Percentiles rank a stretch among this genome's conserved stretches.
These are phyloP conservation scores for Oidium heveae DNA, from an alignment of 2,329 filamentous ascomycete species.

Conservation along the genomic window DNA sequence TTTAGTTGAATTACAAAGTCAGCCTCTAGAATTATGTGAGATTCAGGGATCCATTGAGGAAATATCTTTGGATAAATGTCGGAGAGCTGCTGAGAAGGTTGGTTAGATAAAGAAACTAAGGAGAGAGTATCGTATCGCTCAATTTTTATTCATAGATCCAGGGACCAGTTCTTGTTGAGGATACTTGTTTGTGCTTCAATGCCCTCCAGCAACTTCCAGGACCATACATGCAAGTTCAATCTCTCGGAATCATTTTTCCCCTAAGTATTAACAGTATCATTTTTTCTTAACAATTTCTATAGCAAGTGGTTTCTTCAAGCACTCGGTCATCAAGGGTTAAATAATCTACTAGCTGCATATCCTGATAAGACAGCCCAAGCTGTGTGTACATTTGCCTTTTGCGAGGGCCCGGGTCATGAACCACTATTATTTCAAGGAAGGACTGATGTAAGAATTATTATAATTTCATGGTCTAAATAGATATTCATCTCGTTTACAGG, in stretches of 20 bases:
- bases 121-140: too few species aligned
- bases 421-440: slow-evolving; percentile 78
- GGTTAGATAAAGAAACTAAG: slow-evolving; percentile 5
- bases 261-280: background rate
- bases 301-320: slow-evolving; percentile 87
- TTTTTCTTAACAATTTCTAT: slow-evolving; percentile 2
- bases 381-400: slow-evolving; percentile 90
- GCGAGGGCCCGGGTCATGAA: slow-evolving; percentile 57
- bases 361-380: slow-evolving; percentile 78
- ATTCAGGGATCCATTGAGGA: slow-evolving; percentile 84
- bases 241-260: background rate
- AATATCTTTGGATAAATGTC: slow-evolving; percentile 71
- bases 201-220: slow-evolving; percentile 79
- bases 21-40: slow-evolving; percentile 60
- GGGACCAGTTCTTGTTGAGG: slow-evolving; percentile 81
- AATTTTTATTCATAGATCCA: slow-evolving; percentile 28
- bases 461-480: background rate
- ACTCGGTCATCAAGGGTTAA: slow-evolving; percentile 62
- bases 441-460: slow-evolving; percentile 37
- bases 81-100: slow-evolving; percentile 54
- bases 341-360: slow-evolving; percentile 73
- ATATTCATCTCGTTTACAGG: slow-evolving; percentile 17
- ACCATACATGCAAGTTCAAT: slow-evolving; percentile 54
- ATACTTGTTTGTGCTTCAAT: slow-evolving; percentile 83
- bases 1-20: slow-evolving; percentile 44